Evolutionary conservation across 139 green algal genomes (phyloP), one percentile per base, ranked within the genome.

Genomic region (Zygnema circumcarinatum): DNA sequence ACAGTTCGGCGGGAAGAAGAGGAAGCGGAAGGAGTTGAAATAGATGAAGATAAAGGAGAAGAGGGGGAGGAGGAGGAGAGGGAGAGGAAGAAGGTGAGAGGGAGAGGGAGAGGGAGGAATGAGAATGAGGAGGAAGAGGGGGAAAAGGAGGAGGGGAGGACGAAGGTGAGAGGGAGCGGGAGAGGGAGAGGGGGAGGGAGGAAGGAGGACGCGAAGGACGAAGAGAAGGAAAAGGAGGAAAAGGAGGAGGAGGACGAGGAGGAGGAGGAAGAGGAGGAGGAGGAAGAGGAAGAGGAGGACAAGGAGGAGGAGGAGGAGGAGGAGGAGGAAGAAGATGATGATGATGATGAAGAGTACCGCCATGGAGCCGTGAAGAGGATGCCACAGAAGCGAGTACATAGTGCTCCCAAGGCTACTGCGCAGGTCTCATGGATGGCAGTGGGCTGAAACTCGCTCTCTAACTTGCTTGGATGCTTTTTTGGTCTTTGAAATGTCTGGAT

Each of bases 181-280:
- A n/a, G 74, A 25, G 69, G 36, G 69, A n/a, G 0, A 82, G 32
- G 62, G 42, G 79, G 79, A 7, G 47, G 16, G 7, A 62, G 47
- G 11, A 78, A 11, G 3, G 38, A 78, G 16, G 69, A 41, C 69
- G 69, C 3, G 69, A 47, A 11, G 16, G 38, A 78, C 16, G 38
- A 78, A 25, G 36, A 47, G 11, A n/a, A 68, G 76, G 41, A 76
- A 33, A 42, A 80, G 76, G 74, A 1, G 74, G 39, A 82, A 2
- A 31, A 82, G 2, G 16, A 68, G 31, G 74, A 81, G 74, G 25
- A 81, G 33, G 7, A 20, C 16, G 74, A 11, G 25, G 0, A 81
- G 2, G 31, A 33, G 33, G n/a, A 81, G 32, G 47, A 81, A 11
- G 31, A 20, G 74, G 47, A 53, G 47, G 74, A 81, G 3, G 74